Evolutionary conservation across 257 asterid genomes (phyloP).

Genomic region (Solanum stenotomum): DNA sequence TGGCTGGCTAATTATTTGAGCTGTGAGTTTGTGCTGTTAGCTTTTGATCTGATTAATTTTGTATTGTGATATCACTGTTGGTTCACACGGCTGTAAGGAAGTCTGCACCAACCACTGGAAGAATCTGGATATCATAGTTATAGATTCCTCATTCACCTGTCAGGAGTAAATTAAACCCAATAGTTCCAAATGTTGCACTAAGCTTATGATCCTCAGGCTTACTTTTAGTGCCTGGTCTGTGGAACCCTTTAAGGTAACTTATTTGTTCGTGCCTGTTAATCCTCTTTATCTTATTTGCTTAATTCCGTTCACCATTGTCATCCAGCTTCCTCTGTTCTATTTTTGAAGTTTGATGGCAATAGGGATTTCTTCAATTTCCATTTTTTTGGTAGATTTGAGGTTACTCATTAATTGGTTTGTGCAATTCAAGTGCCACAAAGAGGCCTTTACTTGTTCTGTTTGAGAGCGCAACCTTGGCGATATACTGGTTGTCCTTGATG

Average conservation of each 20-base stretch:
- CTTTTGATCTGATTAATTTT: not conserved
- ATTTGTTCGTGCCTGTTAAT: not conserved
- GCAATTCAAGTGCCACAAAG: conserved; percentile 18
- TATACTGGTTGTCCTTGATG: conserved; percentile 6
- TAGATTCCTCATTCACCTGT: not conserved
- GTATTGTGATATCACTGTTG: not conserved
- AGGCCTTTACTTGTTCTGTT: conserved; percentile 14
- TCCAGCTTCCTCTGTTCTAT: not conserved
- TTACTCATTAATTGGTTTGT: conserved; percentile 10
- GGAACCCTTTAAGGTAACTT: conserved; percentile 18
- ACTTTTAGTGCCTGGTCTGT: conserved; percentile 10
- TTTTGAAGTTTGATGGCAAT: not conserved
- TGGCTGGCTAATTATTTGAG: not conserved
- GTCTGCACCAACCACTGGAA: conserved; percentile 15
- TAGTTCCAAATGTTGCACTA: conserved; percentile 7
- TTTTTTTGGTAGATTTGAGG: conserved; percentile 9
- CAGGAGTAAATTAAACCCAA: conserved; percentile 5
- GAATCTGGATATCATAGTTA: conserved; percentile 9
- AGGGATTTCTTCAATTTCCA: not conserved
- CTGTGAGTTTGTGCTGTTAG: not conserved
- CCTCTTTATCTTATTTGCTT: not conserved
- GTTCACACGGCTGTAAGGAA: conserved; percentile 7
- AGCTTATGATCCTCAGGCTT: conserved; percentile 13
- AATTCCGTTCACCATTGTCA: not conserved
- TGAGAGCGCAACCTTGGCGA: conserved; percentile 11